Base-by-base conservation (phyloP, 306 rosid genomes). In the Bauhinia variegata region DNA sequence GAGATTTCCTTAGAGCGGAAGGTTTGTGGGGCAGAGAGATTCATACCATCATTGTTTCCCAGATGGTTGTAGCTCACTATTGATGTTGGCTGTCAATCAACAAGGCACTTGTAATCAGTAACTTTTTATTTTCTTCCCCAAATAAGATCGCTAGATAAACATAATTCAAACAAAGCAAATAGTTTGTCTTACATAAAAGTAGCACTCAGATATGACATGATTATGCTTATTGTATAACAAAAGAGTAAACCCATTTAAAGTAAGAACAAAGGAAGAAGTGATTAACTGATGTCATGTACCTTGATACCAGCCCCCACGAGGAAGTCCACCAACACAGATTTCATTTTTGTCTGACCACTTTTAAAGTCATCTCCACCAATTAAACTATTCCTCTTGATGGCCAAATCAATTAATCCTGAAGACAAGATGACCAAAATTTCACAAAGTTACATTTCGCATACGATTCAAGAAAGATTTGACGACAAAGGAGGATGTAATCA, bases 261-360 rank as follows among this genome's bases (percentile, higher is more conserved):
- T 11, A 34, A 38, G 19, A 37, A 38, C 11, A 10, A 18, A 11
- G 13, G 4, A 50, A 17, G 28, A 1, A 23, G 28, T 23, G 28
- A 23, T 23, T 14, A 57, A 36, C 6, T n/a, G 14, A 50, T 17
- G 7, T 3, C 63, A 39, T 60, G 34, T 85, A 87, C 96, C 95
- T 93, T 93, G 74, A 93, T 93, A 51, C 99, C 99, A 79, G 99
- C 99, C 17, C 99, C 99, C 15, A 93, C 99, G 54, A 93, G 99
- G 80, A 90, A 93, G 80, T 93, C 99, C 6, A 93, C 99, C 78
- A 93, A 51, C n/a, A 89, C 96, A 60, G 96, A 93, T 75, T 93
- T 93, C 90, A 93, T 93, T 80, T 93, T 93, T 75, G 98, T 93
- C 68, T 93, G 98, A 60, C 98, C 98, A 84, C 98, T 93, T 83